These are phyloP conservation scores for Nitzschia palea DNA, from an alignment of 108 stramenopile species.

Conservation along the genomic window DNA sequence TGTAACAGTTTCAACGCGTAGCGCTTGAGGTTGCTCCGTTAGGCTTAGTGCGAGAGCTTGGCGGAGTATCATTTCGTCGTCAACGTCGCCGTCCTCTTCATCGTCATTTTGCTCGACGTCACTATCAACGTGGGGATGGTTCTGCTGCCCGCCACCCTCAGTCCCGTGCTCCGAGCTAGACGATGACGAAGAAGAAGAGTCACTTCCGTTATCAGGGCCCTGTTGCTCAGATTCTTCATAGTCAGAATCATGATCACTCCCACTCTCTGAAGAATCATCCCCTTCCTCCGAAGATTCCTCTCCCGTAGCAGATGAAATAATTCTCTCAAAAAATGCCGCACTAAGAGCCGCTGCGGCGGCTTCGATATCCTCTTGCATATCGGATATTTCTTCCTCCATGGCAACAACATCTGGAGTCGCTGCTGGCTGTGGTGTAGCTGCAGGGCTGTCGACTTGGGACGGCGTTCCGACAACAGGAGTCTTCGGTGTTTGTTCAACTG, in stretches of 20 bases:
- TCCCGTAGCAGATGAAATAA: constrained; percentile 24
- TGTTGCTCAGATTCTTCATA: constrained; percentile 8
- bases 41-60: constrained; percentile 46
- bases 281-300: constrained; percentile 24
- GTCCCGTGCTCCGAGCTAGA: constrained; percentile 27
- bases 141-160: constrained; percentile 3
- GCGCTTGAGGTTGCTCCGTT: constrained; percentile 1
- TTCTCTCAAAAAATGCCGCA: constrained; percentile 20
- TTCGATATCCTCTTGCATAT: constrained; percentile 21
- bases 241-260: constrained; percentile 22
- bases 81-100: constrained; percentile 33
- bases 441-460: neutral
- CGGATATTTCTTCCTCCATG: constrained; percentile 8
- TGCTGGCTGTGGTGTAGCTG: constrained; percentile 14
- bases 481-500: too few species aligned
- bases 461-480: neutral
- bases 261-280: constrained; percentile 17
- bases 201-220: constrained; percentile 13
- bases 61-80: constrained; percentile 37
- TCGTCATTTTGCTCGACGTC: constrained; percentile 27
- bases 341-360: constrained; percentile 20
- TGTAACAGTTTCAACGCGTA: constrained; percentile 5
- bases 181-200: constrained; percentile 42
- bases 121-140: constrained; percentile 10
- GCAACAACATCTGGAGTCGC: constrained; percentile 26